Percentiles rank a stretch among this genome's conserved stretches.
phyloP scores from a whole-genome alignment of 768 basidiomycete species.

The Pleurotus eryngii region DNA sequence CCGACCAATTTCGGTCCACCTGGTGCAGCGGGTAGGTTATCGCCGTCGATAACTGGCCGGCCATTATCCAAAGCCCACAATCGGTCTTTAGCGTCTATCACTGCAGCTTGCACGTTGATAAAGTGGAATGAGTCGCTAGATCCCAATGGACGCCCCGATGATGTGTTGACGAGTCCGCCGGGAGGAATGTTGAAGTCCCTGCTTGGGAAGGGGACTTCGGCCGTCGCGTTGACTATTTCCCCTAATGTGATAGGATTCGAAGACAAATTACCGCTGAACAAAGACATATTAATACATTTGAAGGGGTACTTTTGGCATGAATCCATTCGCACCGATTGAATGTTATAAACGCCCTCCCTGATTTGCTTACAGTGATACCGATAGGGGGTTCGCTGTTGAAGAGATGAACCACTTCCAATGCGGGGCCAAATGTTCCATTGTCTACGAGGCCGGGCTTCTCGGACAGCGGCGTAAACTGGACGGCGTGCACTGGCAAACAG shows the following conservation, averaged over 20 bases:
- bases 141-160: conserved; percentile 8
- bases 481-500: background rate
- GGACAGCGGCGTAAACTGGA: background rate
- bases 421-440: conserved; percentile 15
- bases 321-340: conserved; percentile 10
- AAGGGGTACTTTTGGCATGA: background rate
- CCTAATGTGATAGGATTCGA: conserved; percentile 12
- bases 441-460: conserved; percentile 15
- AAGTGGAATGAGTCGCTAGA: conserved; percentile 13
- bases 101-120: conserved; percentile 13
- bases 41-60: conserved; percentile 10
- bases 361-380: conserved; percentile 19
- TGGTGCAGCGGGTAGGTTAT: conserved; percentile 9
- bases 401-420: conserved; percentile 13
- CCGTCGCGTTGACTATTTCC: conserved; percentile 9
- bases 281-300: too few relatives aligned
- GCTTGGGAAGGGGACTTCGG: conserved; percentile 12
- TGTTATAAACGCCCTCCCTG: conserved; percentile 10
- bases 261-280: conserved; percentile 8
- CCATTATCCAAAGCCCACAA: conserved; percentile 15
- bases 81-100: conserved; percentile 12
- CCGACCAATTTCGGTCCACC: conserved; percentile 15
- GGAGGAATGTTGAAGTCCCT: conserved; percentile 12
- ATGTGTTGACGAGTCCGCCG: conserved; percentile 11
- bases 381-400: conserved; percentile 22